A percentile compares a stretch with the other conserved stretches of the same genome.
Conservation (phyloP, 192 early-diverging fungal species). For the Coemansia pectinata region DNA sequence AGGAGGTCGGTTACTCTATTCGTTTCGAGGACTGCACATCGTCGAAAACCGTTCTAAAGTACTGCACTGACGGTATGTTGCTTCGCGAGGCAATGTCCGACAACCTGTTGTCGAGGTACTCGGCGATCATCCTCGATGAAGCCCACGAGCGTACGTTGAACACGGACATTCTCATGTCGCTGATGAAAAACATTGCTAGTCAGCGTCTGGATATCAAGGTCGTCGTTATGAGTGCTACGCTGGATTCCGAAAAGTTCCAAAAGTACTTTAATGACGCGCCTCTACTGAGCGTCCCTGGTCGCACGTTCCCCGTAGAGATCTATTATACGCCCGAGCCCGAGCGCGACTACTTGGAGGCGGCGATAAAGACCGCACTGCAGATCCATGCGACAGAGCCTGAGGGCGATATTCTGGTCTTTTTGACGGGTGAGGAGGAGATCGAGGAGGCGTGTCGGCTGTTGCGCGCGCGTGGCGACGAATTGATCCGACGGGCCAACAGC, state of each 20-base stretch:
- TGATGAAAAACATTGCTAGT: constrained; percentile 88
- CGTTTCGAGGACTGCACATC: constrained; percentile 97
- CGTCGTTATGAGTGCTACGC: constrained; percentile 96
- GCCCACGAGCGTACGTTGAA: constrained; percentile 96
- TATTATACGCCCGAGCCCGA: constrained; percentile 98
- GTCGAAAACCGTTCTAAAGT: constrained; percentile 83
- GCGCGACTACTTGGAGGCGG: constrained; percentile 95
- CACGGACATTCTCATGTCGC: constrained; percentile 98
- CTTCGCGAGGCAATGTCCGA: constrained; percentile 97
- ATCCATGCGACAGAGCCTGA: constrained; percentile 90
- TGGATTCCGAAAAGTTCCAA: constrained; percentile 99
- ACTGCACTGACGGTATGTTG: constrained; percentile 99
- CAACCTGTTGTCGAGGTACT: constrained; percentile 82
- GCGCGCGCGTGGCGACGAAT: constrained; percentile 70
- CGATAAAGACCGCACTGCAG: constrained; percentile 91
- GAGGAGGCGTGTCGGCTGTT: constrained; percentile 92
- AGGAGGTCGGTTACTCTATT: constrained; percentile 97
- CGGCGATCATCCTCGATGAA: constrained; percentile 96
- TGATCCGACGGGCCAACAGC: constrained; percentile 60
- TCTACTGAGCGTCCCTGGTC: constrained; percentile 87
- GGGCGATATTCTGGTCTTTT: constrained; percentile 96
- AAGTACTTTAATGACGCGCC: constrained; percentile 97
- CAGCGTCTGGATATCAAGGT: constrained; percentile 84
- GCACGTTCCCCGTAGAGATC: constrained; percentile 98
- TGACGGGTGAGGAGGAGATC: constrained; percentile 99